Percentiles rank a stretch among this genome's conserved stretches.
Conservation (phyloP, 768 basidiomycete species). For the Psilocybe sp. region DNA sequence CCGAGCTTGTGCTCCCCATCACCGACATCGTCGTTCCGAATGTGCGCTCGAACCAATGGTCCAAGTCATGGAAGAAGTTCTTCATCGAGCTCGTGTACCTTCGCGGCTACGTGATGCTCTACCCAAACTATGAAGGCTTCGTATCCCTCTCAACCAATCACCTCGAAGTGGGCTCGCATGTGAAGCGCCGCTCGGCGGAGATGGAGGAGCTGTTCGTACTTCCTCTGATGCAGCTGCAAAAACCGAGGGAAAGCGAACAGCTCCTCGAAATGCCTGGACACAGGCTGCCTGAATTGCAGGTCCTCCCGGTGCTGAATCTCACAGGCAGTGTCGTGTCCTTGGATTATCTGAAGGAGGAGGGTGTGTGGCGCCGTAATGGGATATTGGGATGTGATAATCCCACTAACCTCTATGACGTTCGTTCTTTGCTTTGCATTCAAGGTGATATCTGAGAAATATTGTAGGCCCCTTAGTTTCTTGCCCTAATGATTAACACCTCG, state of each 20-base stretch:
- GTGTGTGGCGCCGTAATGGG: slow-evolving; percentile 23
- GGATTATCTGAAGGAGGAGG: slow-evolving; percentile 7
- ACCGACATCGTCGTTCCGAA: slow-evolving; percentile 58
- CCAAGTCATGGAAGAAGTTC: slow-evolving; percentile 83
- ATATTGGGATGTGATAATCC: slow-evolving; percentile 28
- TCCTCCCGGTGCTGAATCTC: slow-evolving; percentile 70
- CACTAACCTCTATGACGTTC: slow-evolving; percentile 11
- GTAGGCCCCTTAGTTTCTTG: no score
- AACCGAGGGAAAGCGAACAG: slow-evolving; percentile 15
- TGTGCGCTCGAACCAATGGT: slow-evolving; percentile 81
- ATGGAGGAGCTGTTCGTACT: slow-evolving; percentile 65
- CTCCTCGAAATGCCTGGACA: slow-evolving; percentile 61
- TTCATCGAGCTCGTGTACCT: slow-evolving; percentile 85
- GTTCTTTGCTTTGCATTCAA: slow-evolving; percentile 16
- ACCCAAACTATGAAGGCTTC: slow-evolving; percentile 76
- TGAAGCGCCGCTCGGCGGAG: slow-evolving; percentile 53
- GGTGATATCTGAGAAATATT: slow-evolving; percentile 3
- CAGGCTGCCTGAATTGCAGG: slow-evolving; percentile 46
- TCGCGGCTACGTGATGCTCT: slow-evolving; percentile 84
- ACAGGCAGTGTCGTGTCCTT: slow-evolving; percentile 46
- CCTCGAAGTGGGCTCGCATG: slow-evolving; percentile 81
- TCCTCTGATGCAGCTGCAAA: slow-evolving; percentile 60
- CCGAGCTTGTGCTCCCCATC: slow-evolving; percentile 40
- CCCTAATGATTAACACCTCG: no score
- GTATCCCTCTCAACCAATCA: slow-evolving; percentile 87